Evolutionary conservation across 306 rosid genomes (phyloP), one percentile per base, ranked within the genome.

Genomic region (Pterocarpus santalinus): DNA sequence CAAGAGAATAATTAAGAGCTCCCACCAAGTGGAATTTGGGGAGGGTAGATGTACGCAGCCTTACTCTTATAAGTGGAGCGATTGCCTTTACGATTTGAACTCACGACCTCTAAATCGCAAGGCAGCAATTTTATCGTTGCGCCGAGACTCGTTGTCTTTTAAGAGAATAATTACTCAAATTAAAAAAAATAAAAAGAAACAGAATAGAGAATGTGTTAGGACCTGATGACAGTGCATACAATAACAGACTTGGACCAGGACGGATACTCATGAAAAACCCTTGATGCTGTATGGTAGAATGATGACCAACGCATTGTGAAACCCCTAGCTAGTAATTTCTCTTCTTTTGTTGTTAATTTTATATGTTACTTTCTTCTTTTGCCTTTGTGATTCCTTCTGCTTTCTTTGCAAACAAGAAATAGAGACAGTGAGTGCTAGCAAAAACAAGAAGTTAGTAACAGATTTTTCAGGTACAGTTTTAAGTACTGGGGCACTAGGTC

Each of bases 191-290:
- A 2, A 12, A 33, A 12, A 0, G 32, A 22, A 3, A 69, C 17
- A 77, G 35, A 53, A 33, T 57, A 52, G 75, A 76, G 75, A 70
- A 35, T 52, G 15, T 53, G 28, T 68, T 5, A 57, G 38, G 69
- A 95, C 99, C 99, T 88, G 79, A 93, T 82, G 75, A 91, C 80
- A 80, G 99, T 86, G 91, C 92, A 84, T 64, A 93, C 86, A 49
- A 93, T 75, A 41, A 93, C 87, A 55, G 91, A 39, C 90, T 88
- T 90, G 69, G 97, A 83, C 78, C 86, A 81, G 8, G 86, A 84
- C 64, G 98, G 93, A 81, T 88, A 64, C 41, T 88, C 90, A 57
- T 81, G 85, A 73, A 88, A 88, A 63, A 87, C 76, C 82, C 81
- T 87, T 8, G 94, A 90, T 74, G 92, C 89, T 72, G 85, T 87